phyloP scores from a whole-genome alignment of 1,284 basidiomycete genomes.

The Trichosporon asahii region DNA sequence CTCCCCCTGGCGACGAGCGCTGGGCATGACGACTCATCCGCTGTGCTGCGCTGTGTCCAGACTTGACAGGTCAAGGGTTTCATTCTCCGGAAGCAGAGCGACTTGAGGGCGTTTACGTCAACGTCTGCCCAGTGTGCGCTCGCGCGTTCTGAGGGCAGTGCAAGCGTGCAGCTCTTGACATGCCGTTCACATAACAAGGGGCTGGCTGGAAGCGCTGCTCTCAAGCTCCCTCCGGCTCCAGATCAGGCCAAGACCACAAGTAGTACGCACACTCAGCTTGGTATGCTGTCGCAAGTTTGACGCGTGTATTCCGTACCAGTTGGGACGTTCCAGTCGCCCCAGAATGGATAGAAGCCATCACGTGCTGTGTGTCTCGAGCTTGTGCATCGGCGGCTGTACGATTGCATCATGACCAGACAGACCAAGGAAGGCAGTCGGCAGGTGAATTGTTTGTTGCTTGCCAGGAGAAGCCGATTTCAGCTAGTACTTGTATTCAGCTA shows the following conservation, averaged over 20 bases:
- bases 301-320: too few relatives aligned
- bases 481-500: background rate
- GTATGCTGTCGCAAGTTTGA: too few relatives aligned
- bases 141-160: background rate
- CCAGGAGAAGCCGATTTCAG: background rate
- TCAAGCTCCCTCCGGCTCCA: background rate
- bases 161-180: background rate
- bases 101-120: too few relatives aligned
- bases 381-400: background rate
- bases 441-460: background rate
- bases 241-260: background rate
- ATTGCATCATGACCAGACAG: background rate
- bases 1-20: too few relatives aligned
- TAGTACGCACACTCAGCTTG: background rate
- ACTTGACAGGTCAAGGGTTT: too few relatives aligned
- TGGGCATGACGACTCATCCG: too few relatives aligned
- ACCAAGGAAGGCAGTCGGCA: background rate
- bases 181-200: background rate
- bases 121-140: background rate
- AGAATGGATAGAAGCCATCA: background rate
- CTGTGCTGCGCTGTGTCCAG: too few relatives aligned
- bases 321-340: background rate
- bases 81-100: too few relatives aligned
- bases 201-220: background rate
- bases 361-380: background rate